Conservation (phyloP, 2,329 filamentous ascomycete genomes). For the Ilyonectria robusta region DNA sequence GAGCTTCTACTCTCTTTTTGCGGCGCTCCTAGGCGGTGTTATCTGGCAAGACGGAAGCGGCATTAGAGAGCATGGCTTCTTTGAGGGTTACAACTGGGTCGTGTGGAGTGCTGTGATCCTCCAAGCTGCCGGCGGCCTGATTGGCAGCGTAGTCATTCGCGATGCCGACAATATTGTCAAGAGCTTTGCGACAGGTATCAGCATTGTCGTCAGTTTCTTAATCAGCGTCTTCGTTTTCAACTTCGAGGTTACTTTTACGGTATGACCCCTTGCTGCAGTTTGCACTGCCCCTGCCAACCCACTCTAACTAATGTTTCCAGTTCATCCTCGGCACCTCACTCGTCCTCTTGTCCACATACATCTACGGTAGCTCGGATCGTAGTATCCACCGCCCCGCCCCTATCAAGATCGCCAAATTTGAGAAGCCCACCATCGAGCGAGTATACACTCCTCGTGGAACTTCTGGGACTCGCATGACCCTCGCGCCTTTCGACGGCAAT, state of each 20-base stretch:
- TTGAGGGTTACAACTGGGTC: slow-evolving; percentile 92
- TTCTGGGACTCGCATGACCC: slow-evolving; percentile 52
- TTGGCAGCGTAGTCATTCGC: slow-evolving; percentile 67
- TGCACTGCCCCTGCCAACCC: not conserved
- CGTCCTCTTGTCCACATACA: slow-evolving; percentile 86
- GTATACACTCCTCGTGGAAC: slow-evolving; percentile 55
- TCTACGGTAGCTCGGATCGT: slow-evolving; percentile 81
- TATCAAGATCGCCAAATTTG: slow-evolving; percentile 79
- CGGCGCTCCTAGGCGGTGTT: slow-evolving; percentile 88
- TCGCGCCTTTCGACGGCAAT: slow-evolving; percentile 59
- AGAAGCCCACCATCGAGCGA: slow-evolving; percentile 77
- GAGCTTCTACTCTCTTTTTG: slow-evolving; percentile 93
- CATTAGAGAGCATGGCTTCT: slow-evolving; percentile 89
- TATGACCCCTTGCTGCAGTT: slow-evolving; percentile 61
- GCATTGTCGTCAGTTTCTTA: slow-evolving; percentile 88
- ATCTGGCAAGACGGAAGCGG: slow-evolving; percentile 88
- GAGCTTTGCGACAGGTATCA: slow-evolving; percentile 94
- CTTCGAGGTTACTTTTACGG: slow-evolving; percentile 79
- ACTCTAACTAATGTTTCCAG: slow-evolving; percentile 61
- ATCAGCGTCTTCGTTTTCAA: slow-evolving; percentile 90
- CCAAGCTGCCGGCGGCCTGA: slow-evolving; percentile 86
- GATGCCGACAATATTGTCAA: slow-evolving; percentile 82
- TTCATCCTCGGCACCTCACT: slow-evolving; percentile 85
- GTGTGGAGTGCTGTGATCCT: slow-evolving; percentile 89
- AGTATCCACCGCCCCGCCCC: slow-evolving; percentile 71